These are phyloP conservation scores for Phyllosticta citribraziliensis DNA, from an alignment of 2,329 filamentous ascomycete genomes.

Conservation along the genomic window DNA sequence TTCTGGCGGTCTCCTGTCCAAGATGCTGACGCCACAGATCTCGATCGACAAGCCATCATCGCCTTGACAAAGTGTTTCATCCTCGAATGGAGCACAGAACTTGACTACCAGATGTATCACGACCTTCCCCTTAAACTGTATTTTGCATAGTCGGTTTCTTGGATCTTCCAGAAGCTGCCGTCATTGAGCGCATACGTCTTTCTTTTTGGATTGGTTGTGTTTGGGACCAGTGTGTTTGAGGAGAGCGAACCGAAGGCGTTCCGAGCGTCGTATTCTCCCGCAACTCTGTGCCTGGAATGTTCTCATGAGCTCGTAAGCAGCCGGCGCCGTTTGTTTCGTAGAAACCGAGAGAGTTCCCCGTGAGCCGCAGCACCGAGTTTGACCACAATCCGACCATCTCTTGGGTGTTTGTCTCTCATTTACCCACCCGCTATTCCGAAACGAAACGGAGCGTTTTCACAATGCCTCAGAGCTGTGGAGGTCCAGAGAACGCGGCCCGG, in stretches of 20 bases:
- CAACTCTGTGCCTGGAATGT: not conserved
- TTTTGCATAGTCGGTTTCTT: not conserved
- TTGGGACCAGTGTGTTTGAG: not conserved
- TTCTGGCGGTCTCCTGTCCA: not conserved
- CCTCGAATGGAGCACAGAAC: not conserved
- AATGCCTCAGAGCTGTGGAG: not conserved
- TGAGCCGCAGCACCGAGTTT: not conserved
- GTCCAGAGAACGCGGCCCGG: not conserved
- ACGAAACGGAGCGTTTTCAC: not conserved
- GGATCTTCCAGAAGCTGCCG: too few species aligned
- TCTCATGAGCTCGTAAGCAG: not conserved
- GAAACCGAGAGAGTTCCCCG: not conserved
- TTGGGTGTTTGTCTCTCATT: not conserved
- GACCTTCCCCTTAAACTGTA: not conserved
- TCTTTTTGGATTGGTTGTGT: not conserved
- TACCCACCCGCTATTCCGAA: not conserved
- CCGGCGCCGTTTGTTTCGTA: not conserved
- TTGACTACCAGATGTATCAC: not conserved
- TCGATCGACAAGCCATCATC: not conserved
- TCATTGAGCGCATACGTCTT: too few species aligned
- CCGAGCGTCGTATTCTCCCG: not conserved
- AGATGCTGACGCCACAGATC: not conserved
- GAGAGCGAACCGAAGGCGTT: not conserved
- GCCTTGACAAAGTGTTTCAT: not conserved
- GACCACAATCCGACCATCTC: not conserved